A percentile compares a stretch with the other conserved stretches of the same genome.
These are phyloP conservation scores for Knoxdaviesia proteae DNA, from an alignment of 2,329 filamentous ascomycete species.

Conservation along the genomic window DNA sequence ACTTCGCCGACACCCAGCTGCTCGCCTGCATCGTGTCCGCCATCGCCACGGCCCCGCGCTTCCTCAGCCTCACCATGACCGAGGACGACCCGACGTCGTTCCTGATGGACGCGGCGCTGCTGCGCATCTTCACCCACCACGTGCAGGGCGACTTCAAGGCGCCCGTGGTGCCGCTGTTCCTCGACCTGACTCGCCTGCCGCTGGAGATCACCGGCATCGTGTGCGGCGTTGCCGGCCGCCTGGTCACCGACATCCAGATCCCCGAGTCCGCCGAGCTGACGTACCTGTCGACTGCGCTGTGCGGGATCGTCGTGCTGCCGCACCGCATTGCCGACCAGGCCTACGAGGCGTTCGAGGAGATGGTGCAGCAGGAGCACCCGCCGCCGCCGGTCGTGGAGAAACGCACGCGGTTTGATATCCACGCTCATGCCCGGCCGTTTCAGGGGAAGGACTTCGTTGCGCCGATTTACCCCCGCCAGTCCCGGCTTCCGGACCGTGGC, in stretches of 20 bases:
- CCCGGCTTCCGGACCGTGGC: too few relatives aligned
- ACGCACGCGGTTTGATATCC: too few relatives aligned
- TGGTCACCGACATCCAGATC: constrained; percentile 50
- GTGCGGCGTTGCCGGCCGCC: constrained; percentile 69
- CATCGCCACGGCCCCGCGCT: constrained; percentile 39
- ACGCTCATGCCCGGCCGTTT: too few relatives aligned
- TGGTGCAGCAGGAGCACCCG: constrained; percentile 14
- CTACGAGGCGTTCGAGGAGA: too few relatives aligned
- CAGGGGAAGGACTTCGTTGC: too few relatives aligned
- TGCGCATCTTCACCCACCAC: constrained; percentile 47
- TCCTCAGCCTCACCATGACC: constrained; percentile 54
- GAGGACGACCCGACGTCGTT: constrained; percentile 55
- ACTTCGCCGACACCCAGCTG: constrained; percentile 39
- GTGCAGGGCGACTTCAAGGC: constrained; percentile 56
- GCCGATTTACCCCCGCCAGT: too few relatives aligned
- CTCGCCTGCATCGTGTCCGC: constrained; percentile 43
- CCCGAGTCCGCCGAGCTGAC: constrained; percentile 52
- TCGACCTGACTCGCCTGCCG: constrained; percentile 64
- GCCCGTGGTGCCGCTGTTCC: constrained; percentile 63
- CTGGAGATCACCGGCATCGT: constrained; percentile 87
- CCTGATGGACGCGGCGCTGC: constrained; percentile 46
- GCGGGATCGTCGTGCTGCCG: constrained; percentile 73
- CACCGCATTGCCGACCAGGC: constrained; percentile 46
- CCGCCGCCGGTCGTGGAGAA: too few relatives aligned
- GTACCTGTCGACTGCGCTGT: constrained; percentile 73